phyloP scores from a whole-genome alignment of 2,329 filamentous ascomycete genomes.

The Penicillium vulpinum region DNA sequence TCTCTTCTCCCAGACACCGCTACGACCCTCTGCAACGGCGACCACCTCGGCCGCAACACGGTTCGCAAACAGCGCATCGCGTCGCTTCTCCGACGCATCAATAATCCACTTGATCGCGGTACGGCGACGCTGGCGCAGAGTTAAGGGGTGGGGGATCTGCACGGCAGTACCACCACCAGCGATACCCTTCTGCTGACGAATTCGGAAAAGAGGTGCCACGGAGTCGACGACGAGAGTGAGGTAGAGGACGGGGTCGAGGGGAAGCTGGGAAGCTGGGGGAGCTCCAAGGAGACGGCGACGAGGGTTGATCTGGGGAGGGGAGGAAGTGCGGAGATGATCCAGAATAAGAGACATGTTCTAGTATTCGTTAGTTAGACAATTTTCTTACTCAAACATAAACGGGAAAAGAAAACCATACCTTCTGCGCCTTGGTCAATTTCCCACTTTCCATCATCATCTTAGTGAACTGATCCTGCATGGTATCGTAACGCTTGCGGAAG shows the following conservation, averaged over 20 bases:
- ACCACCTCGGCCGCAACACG: conserved; percentile 84
- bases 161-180: conserved; percentile 84
- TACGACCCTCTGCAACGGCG: conserved; percentile 81
- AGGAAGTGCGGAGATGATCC: conserved; percentile 76
- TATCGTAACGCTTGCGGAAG: conserved; percentile 80
- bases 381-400: neutral
- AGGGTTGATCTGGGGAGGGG: conserved; percentile 74
- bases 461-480: conserved; percentile 81
- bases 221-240: conserved; percentile 89
- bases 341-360: conserved; percentile 85
- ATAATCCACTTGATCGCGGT: conserved; percentile 87
- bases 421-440: conserved; percentile 85
- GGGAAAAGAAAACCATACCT: conserved; percentile 53
- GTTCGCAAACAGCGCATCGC: conserved; percentile 70
- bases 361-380: neutral
- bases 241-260: conserved; percentile 86
- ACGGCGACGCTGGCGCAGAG: conserved; percentile 71
- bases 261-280: conserved; percentile 75
- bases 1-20: conserved; percentile 80
- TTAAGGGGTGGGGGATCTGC: conserved; percentile 77
- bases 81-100: conserved; percentile 75
- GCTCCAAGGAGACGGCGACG: conserved; percentile 62
- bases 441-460: conserved; percentile 89
- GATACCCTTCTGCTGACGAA: conserved; percentile 72
- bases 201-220: conserved; percentile 81